Conservation (phyloP, 2,329 filamentous ascomycete species). For the Thelonectria blattea region DNA sequence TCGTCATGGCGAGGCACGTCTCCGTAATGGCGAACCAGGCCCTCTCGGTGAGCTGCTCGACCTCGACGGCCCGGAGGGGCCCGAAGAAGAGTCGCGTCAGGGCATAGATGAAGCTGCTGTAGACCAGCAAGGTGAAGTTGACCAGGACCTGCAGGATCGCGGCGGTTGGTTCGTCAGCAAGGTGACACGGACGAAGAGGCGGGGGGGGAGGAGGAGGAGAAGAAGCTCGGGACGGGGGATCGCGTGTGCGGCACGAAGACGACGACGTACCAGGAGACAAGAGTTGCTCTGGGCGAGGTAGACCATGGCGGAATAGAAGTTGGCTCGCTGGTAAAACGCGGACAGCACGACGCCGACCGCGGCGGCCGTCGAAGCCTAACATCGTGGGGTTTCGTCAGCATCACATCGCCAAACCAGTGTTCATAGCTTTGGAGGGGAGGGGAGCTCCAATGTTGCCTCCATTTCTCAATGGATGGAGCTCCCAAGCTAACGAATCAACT, state of each 20-base stretch:
- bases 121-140: constrained; percentile 85
- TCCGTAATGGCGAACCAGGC: constrained; percentile 98
- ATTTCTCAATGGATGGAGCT: constrained; percentile 23
- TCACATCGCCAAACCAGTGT: not conserved
- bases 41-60: constrained; percentile 96
- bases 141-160: constrained; percentile 72
- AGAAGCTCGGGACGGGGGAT: constrained; percentile 5
- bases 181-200: not conserved
- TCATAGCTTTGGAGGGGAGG: not conserved
- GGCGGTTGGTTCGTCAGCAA: constrained; percentile 16
- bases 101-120: constrained; percentile 81
- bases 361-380: constrained; percentile 78
- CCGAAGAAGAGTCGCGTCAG: constrained; percentile 92
- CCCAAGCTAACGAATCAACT: constrained; percentile 38
- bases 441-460: constrained; percentile 24
- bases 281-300: constrained; percentile 97
- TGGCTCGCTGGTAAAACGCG: constrained; percentile 92
- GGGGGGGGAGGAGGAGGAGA: not conserved
- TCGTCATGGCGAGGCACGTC: constrained; percentile 96
- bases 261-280: constrained; percentile 77
- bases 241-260: constrained; percentile 1
- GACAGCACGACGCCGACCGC: constrained; percentile 85
- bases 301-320: constrained; percentile 98
- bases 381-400: constrained; percentile 24
- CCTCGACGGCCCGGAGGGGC: constrained; percentile 87